phyloP scores from a whole-genome alignment of 768 basidiomycete species.

The Thelephora aurantiotincta region DNA sequence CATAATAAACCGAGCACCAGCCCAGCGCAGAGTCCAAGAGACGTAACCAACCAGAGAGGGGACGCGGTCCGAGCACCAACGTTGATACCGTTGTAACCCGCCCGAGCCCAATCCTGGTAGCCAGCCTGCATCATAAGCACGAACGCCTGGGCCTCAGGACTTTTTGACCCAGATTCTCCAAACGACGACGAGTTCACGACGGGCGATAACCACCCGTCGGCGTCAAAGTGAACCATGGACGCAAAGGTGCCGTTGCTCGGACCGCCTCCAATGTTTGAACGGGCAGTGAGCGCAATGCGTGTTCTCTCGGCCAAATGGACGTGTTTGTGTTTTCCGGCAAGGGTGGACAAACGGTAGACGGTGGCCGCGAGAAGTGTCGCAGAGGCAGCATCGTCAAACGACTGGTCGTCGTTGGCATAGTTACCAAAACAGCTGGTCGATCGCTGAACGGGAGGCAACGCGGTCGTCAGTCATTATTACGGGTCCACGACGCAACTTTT shows the following conservation, averaged over 20 bases:
- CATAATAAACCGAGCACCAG: not conserved
- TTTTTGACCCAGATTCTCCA: conserved; percentile 30
- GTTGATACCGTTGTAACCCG: conserved; percentile 39
- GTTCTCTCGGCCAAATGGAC: conserved; percentile 44
- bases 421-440: conserved; percentile 46
- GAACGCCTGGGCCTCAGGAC: conserved; percentile 74
- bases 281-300: conserved; percentile 24
- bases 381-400: conserved; percentile 62
- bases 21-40: not conserved
- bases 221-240: conserved; percentile 32
- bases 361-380: conserved; percentile 65
- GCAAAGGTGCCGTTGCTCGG: conserved; percentile 1
- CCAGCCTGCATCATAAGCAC: conserved; percentile 62
- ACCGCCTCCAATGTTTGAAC: not conserved
- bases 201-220: conserved; percentile 52
- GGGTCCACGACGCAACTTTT: not conserved
- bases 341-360: conserved; percentile 56
- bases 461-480: not conserved
- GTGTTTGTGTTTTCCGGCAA: conserved; percentile 32
- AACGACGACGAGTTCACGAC: conserved; percentile 62
- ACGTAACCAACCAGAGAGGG: not conserved
- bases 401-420: conserved; percentile 44
- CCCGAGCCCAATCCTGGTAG: conserved; percentile 58
- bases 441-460: conserved; percentile 20
- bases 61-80: conserved; percentile 9